Percentiles rank a stretch among this genome's conserved stretches.
These are phyloP conservation scores for Dipteronia dyeriana DNA, from an alignment of 345 rosid genomes.

Conservation along the genomic window DNA sequence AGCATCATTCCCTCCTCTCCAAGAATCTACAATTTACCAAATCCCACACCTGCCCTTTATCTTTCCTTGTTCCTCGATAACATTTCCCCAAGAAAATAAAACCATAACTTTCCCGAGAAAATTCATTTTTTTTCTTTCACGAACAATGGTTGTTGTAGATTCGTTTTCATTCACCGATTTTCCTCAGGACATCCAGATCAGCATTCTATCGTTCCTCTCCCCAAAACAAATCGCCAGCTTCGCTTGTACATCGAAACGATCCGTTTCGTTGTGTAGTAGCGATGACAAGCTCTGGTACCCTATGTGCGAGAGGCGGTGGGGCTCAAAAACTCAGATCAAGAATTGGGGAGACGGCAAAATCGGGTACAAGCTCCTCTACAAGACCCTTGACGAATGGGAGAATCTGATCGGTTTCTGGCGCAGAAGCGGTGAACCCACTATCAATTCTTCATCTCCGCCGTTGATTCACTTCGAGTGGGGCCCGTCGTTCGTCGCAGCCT, in stretches of 20 bases:
- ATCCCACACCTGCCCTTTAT: neutral
- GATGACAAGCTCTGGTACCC: slow-evolving; percentile 73
- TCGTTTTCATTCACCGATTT: slow-evolving; percentile 54
- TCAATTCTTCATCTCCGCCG: slow-evolving; percentile 45
- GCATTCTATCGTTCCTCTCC: slow-evolving; percentile 70
- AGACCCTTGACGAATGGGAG: slow-evolving; percentile 59
- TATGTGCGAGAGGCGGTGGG: slow-evolving; percentile 81
- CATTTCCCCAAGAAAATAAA: slow-evolving; percentile 11
- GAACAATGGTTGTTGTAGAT: slow-evolving; percentile 15
- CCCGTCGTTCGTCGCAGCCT: slow-evolving; percentile 65
- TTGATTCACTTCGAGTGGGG: slow-evolving; percentile 87
- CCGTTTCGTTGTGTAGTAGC: slow-evolving; percentile 51
- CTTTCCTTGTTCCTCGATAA: neutral
- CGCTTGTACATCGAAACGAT: slow-evolving; percentile 80
- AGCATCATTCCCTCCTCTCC: slow-evolving; percentile 26
- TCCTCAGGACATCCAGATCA: slow-evolving; percentile 85
- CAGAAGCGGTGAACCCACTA: slow-evolving; percentile 55
- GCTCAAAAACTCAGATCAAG: slow-evolving; percentile 64
- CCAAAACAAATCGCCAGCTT: slow-evolving; percentile 67
- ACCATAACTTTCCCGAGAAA: slow-evolving; percentile 12
- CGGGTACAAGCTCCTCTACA: slow-evolving; percentile 62
- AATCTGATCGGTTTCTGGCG: slow-evolving; percentile 94
- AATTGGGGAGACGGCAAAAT: slow-evolving; percentile 74
- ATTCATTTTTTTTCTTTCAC: slow-evolving; percentile 1
- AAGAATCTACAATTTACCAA: slow-evolving; percentile 38